Conservation (phyloP, 2,329 filamentous ascomycete genomes). For the Fusarium concolor region DNA sequence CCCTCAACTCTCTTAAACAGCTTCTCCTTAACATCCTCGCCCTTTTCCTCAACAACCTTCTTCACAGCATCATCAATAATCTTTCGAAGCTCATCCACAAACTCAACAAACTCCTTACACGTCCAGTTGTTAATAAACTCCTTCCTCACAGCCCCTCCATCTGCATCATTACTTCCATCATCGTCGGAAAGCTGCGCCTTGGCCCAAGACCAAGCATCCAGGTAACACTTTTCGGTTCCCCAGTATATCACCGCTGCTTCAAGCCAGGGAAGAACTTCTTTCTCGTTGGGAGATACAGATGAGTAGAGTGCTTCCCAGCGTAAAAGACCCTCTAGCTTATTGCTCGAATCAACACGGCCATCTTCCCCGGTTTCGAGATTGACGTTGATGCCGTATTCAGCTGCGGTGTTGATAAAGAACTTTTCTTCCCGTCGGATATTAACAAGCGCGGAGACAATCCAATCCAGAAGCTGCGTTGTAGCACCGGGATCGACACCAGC, state of each 20-base stretch:
- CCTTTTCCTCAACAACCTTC: constrained; percentile 51
- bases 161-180: constrained; percentile 59
- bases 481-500: constrained; percentile 43
- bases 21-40: constrained; percentile 46
- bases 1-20: constrained; percentile 55
- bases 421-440: constrained; percentile 75
- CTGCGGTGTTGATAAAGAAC: constrained; percentile 74
- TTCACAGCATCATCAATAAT: constrained; percentile 67
- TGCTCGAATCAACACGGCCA: constrained; percentile 44
- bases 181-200: constrained; percentile 50
- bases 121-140: constrained; percentile 79
- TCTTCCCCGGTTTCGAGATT: constrained; percentile 45
- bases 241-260: constrained; percentile 80
- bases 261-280: constrained; percentile 60
- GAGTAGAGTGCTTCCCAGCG: constrained; percentile 63
- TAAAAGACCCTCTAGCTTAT: constrained; percentile 55
- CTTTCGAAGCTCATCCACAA: constrained; percentile 66
- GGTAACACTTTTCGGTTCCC: constrained; percentile 77
- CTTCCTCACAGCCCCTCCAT: constrained; percentile 72
- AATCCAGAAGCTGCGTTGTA: constrained; percentile 68
- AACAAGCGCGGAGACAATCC: constrained; percentile 72
- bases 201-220: constrained; percentile 69
- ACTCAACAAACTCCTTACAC: constrained; percentile 67
- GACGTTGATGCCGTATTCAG: constrained; percentile 68
- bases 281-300: constrained; percentile 61